These are phyloP conservation scores for Mycena polygramma DNA, from an alignment of 768 basidiomycete species.

Conservation along the genomic window DNA sequence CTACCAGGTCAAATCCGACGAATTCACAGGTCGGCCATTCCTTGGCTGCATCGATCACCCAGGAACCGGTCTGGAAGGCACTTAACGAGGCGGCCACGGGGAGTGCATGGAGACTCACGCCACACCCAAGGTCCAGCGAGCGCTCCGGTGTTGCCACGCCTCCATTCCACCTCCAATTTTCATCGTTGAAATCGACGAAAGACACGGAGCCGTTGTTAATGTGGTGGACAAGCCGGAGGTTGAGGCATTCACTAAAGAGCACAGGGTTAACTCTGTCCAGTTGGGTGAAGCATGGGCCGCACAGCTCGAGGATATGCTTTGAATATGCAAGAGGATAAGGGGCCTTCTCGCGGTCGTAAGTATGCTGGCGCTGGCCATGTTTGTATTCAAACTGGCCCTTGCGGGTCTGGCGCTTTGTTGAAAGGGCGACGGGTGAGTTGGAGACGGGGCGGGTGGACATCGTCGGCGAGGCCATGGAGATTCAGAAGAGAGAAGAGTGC, in stretches of 20 bases:
- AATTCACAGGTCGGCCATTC: constrained; percentile 76
- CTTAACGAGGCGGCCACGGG: no score
- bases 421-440: constrained; percentile 42
- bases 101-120: no score
- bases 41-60: constrained; percentile 81
- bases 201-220: constrained; percentile 67
- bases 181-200: constrained; percentile 67
- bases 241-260: constrained; percentile 63
- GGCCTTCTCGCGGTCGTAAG: constrained; percentile 80
- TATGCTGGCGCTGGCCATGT: constrained; percentile 75
- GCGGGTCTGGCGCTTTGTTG: constrained; percentile 53
- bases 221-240: constrained; percentile 62
- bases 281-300: constrained; percentile 43
- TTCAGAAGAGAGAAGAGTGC: neutral
- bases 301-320: constrained; percentile 77
- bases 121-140: constrained; percentile 80
- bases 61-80: constrained; percentile 78
- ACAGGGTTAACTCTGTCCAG: neutral
- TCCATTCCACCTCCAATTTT: constrained; percentile 33
- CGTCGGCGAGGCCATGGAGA: constrained; percentile 27
- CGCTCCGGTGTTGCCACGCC: constrained; percentile 55
- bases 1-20: constrained; percentile 85
- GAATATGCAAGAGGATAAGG: constrained; percentile 86
- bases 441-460: constrained; percentile 40
- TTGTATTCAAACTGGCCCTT: constrained; percentile 70